phyloP scores from a whole-genome alignment of 352 stramenopile genomes.

The Globisporangium parvum region DNA sequence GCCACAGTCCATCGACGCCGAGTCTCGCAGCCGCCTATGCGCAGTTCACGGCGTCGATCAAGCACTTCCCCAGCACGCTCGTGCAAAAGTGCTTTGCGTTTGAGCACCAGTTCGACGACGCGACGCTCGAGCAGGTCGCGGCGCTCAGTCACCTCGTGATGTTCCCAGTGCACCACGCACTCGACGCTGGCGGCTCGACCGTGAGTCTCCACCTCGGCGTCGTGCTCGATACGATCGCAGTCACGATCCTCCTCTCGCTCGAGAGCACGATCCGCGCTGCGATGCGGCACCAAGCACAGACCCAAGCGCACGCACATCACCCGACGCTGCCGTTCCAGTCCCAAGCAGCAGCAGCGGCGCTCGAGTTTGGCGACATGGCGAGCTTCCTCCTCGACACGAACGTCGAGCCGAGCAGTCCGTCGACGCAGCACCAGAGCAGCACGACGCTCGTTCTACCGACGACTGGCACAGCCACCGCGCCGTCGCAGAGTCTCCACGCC shows the following conservation, averaged over 20 bases:
- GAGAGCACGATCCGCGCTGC: constrained; percentile 66
- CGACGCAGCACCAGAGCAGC: constrained; percentile 15
- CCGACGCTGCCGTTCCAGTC: constrained; percentile 11
- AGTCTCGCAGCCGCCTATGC: constrained; percentile 47
- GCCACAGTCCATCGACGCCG: constrained; percentile 67
- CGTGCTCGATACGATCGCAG: constrained; percentile 73
- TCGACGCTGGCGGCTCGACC: constrained; percentile 61
- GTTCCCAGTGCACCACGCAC: constrained; percentile 71
- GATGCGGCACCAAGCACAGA: constrained; percentile 32
- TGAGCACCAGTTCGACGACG: constrained; percentile 68
- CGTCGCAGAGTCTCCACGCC: constrained; percentile 9
- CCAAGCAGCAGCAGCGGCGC: constrained; percentile 1
- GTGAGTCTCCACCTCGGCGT: constrained; percentile 77
- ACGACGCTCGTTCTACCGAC: constrained; percentile 18
- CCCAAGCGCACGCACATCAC: constrained; percentile 5
- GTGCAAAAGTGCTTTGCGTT: constrained; percentile 83
- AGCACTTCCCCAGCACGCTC: constrained; percentile 59
- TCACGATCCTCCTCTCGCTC: constrained; percentile 79
- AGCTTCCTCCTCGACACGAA: constrained; percentile 69
- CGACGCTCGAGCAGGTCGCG: constrained; percentile 47
- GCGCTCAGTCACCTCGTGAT: constrained; percentile 66
- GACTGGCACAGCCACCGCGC: not conserved
- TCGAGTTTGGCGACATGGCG: constrained; percentile 30
- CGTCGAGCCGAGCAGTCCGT: constrained; percentile 39
- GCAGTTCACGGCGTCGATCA: constrained; percentile 62